Base-by-base conservation (phyloP, 192 early-diverging fungal species). In the Podila horticola region DNA sequence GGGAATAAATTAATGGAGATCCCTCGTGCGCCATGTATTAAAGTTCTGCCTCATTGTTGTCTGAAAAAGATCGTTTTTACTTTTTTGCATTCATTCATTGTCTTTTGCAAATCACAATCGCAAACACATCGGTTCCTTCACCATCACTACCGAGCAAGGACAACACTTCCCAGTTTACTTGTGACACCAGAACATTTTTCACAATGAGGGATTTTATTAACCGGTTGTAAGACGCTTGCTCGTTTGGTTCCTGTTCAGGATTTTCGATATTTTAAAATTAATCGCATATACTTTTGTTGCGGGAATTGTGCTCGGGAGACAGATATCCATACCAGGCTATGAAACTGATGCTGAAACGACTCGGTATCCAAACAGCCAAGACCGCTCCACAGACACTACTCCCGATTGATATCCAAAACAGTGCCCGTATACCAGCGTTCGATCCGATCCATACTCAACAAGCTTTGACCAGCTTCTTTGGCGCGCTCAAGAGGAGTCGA, bases 181-280 rank as follows among this genome's bases (percentile, higher is more conserved):
- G 50, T 52, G 52, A 55, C 3, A 55, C 12, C 2, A 17, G 12
- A 4, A 4, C 11, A 45, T 17, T 15, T 17, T 0, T 45, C 52
- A 17, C 36, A 5, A 75, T 76, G 74, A 61, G 74, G 38, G 74
- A 76, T 58, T 76, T 76, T 62, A 41, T 76, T n/a, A 68, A 76
- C 49, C 74, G 74, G 3, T 58, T 76, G 13, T 76, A 55, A 55
- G 52, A 55, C 1, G 17, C 24, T 55, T 22, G 52, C 41, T 45
- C 34, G 8, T 36, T 36, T 36, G 34, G 10, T 45, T 17, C 41
- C 2, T 45, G 13, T 45, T 2, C 15, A 45, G 41, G 13, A 17
- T 13, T 45, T 15, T 17, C 15, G 13, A 45, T 45, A 55, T 22
- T n/a, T 7, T n/a, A 52, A 51, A n/a, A 36, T 36, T 36, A 36